Conservation (phyloP, 2,329 filamentous ascomycete genomes). For the Davidsoniella virescens region DNA sequence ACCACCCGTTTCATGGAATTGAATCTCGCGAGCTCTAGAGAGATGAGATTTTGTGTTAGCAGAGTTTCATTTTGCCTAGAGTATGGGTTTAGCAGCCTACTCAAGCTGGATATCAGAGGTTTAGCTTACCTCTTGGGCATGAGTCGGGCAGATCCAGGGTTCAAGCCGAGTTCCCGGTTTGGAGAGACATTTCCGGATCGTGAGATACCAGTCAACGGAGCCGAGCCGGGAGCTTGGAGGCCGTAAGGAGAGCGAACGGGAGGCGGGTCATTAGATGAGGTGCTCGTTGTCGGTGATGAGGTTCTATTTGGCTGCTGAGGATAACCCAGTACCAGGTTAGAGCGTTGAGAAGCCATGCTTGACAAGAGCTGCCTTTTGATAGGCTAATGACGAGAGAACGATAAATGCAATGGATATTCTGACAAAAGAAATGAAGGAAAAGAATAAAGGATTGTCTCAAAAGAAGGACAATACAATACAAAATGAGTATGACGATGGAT, state of each 20-base stretch:
- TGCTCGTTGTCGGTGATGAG: conserved; percentile 62
- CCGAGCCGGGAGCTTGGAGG: conserved; percentile 40
- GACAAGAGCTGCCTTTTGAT: background rate
- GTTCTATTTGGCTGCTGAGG: conserved; percentile 46
- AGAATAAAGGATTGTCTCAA: background rate
- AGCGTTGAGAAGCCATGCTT: conserved; percentile 9
- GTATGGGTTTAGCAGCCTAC: background rate
- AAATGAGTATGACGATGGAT: background rate
- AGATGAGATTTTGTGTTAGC: background rate
- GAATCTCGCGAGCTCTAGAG: conserved; percentile 76
- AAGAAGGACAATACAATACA: background rate
- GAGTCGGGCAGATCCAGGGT: conserved; percentile 48
- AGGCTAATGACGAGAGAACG: background rate
- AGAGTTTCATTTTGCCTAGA: background rate
- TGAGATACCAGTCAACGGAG: conserved; percentile 42
- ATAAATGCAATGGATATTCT: conserved; percentile 4
- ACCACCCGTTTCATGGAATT: conserved; percentile 79
- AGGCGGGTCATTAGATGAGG: conserved; percentile 62
- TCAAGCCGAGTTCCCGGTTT: conserved; percentile 58
- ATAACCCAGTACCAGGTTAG: conserved; percentile 51
- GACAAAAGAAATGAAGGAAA: conserved; percentile 5
- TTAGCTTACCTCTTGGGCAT: conserved; percentile 78
- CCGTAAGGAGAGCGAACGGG: conserved; percentile 58
- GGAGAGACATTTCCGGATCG: conserved; percentile 89
- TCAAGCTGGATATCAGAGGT: too few species aligned